A percentile compares a stretch with the other conserved stretches of the same genome.
Evolutionary conservation across 768 basidiomycete species (phyloP).

Genomic region (Tylopilus sp.): DNA sequence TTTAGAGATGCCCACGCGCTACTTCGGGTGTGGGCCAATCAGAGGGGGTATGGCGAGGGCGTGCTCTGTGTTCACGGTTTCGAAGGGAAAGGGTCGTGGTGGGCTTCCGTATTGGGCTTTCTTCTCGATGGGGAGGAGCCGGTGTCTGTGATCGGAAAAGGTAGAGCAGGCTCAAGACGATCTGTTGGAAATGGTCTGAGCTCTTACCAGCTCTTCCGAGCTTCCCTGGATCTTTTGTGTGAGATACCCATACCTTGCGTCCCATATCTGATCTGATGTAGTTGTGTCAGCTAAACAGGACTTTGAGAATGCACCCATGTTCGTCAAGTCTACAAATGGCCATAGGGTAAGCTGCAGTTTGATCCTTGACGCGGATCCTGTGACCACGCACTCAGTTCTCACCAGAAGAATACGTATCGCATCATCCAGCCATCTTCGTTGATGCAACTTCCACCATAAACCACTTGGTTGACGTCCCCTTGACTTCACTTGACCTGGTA

Average conservation of each 20-base stretch:
- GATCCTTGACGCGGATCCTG: neutral
- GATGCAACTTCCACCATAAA: constrained; percentile 79
- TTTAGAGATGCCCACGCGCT: constrained; percentile 75
- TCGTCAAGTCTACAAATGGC: constrained; percentile 52
- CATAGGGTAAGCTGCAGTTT: constrained; percentile 44
- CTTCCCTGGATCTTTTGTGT: constrained; percentile 83
- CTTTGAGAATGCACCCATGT: constrained; percentile 53
- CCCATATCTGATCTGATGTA: constrained; percentile 8
- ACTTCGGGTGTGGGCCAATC: constrained; percentile 86
- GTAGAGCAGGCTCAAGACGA: constrained; percentile 39
- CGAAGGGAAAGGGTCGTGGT: constrained; percentile 63
- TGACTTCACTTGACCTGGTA: constrained; percentile 77
- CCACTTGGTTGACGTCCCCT: constrained; percentile 68
- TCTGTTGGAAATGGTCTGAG: constrained; percentile 79
- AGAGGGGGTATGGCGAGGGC: constrained; percentile 73
- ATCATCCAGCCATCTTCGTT: constrained; percentile 62
- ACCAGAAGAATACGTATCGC: constrained; percentile 51
- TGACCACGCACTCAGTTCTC: constrained; percentile 44
- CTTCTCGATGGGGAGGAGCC: constrained; percentile 68
- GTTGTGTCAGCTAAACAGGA: constrained; percentile 60
- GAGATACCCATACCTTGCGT: constrained; percentile 21
- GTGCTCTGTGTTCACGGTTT: constrained; percentile 64
- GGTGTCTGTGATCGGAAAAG: constrained; percentile 18
- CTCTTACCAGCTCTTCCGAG: constrained; percentile 87
- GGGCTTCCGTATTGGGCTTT: constrained; percentile 59